Evolutionary conservation across 2,329 filamentous ascomycete genomes (phyloP).

Genomic region (Penicillium sp.): DNA sequence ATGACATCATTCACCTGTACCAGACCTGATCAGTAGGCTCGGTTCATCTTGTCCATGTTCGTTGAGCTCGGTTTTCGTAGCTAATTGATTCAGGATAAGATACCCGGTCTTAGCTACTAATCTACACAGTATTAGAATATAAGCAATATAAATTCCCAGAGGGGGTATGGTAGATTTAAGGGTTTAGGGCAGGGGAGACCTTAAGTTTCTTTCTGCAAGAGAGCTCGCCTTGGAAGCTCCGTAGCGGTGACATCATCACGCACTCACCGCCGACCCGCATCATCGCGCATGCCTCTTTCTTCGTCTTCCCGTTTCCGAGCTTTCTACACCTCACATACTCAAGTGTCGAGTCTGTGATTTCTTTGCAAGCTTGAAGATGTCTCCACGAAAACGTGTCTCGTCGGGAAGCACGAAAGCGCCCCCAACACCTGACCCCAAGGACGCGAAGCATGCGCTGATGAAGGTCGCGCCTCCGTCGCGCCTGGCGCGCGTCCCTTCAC

Average conservation of each 20-base stretch:
- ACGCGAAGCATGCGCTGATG: constrained; percentile 15
- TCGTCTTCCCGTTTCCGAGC: constrained; percentile 3
- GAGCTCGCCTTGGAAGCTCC: constrained; percentile 10
- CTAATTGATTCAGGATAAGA: not conserved
- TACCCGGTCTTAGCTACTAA: too few relatives aligned
- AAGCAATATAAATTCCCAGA: not conserved
- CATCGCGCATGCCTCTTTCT: constrained; percentile 11
- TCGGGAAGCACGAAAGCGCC: constrained; percentile 9
- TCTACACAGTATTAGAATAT: not conserved
- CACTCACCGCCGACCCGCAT: constrained; percentile 30
- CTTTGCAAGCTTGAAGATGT: constrained; percentile 7
- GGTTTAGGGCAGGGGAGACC: not conserved
- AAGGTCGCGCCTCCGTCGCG: constrained; percentile 16
- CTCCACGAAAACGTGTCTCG: constrained; percentile 25
- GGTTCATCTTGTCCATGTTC: not conserved
- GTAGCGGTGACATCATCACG: constrained; percentile 38
- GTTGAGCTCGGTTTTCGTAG: not conserved
- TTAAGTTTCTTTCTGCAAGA: not conserved
- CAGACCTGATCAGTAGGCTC: not conserved
- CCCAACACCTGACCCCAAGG: constrained; percentile 15
- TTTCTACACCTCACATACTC: not conserved
- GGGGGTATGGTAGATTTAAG: not conserved
- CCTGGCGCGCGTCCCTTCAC: constrained; percentile 32
- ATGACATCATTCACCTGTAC: not conserved
- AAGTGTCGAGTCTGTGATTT: not conserved